Base-by-base conservation (phyloP, 305 asterid genomes). In the Plantago coronopus region DNA sequence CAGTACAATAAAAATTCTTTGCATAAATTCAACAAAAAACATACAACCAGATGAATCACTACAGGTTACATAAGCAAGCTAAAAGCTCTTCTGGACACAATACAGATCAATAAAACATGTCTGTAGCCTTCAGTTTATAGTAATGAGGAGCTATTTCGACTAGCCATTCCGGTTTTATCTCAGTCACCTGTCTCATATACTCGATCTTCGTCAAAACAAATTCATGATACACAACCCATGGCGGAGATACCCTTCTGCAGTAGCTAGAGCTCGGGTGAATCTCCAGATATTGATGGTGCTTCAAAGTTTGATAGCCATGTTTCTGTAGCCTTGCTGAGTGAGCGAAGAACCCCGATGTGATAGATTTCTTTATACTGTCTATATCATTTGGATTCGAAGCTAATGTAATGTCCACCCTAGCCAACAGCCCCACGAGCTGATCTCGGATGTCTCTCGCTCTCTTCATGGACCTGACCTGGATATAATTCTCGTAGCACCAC, bases 401-500 rank as follows among this genome's bases (percentile, higher is more conserved):
- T 70, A 83, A 19, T 69, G 83, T 97, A 64, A 89, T 91, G 62
- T 87, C 98, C 71, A 86, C 98, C 75, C 96, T 86, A 68, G 89
- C 98, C 69, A 93, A 57, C 45, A 93, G 72, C 46, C 96, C 96
- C 72, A 86, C 97, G 63, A 91, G 78, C 78, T 91, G 98, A 78
- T 89, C 99, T 59, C 95, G 83, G 23, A 93, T 93, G 71, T 93
- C 96, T 71, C 97, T 81, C 43, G 96, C 97, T 74, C 96, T 78
- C 75, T 85, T 87, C 96, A 93, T 83, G 74, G 94, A 83, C 70
- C 95, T 82, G 48, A 88, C 83, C 75, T 83, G 96, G 59, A 93
- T 89, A 72, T 87, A 93, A 74, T 89, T 93, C 75, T 93, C 97
- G 38, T 87, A 89, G 77, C 99, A 89, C 99, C 99, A 89, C 62